Percentiles rank a stretch among this genome's conserved stretches.
phyloP scores from a whole-genome alignment of 306 rosid species.

The Dryas drummondii region DNA sequence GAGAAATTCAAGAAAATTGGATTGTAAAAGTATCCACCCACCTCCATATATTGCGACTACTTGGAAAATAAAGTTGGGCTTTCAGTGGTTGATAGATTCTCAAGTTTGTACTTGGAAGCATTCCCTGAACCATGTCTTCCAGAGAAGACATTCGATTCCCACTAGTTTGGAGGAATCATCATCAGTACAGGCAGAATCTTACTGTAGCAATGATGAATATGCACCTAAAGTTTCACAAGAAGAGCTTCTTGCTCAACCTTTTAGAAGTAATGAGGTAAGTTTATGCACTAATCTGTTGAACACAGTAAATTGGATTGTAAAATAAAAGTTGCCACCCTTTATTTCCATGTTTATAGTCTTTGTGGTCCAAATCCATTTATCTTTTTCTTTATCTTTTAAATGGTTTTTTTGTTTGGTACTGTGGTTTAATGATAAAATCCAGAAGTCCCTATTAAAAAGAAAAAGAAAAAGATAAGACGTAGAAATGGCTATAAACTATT shows the following conservation, averaged over 20 bases:
- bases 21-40: constrained; percentile 24
- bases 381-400: not conserved
- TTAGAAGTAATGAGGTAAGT: constrained; percentile 44
- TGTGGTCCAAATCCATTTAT: not conserved
- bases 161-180: constrained; percentile 37
- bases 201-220: constrained; percentile 16
- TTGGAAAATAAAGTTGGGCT: constrained; percentile 20
- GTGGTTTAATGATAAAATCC: not conserved
- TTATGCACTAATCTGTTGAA: not conserved
- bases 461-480: too few species aligned
- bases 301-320: not conserved
- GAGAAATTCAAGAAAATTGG: constrained; percentile 17
- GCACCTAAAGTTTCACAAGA: constrained; percentile 22
- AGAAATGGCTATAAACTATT: not conserved
- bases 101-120: constrained; percentile 18
- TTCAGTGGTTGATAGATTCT: constrained; percentile 26
- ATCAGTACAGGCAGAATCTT: constrained; percentile 24
- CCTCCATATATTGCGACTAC: constrained; percentile 15
- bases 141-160: constrained; percentile 31
- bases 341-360: not conserved
- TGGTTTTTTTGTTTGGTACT: not conserved
- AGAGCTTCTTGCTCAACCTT: constrained; percentile 38
- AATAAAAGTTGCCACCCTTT: not conserved
- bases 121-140: constrained; percentile 9
- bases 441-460: not conserved